Base-by-base conservation (phyloP, 148 eudicot species). In the Amaranthus cruentus region DNA sequence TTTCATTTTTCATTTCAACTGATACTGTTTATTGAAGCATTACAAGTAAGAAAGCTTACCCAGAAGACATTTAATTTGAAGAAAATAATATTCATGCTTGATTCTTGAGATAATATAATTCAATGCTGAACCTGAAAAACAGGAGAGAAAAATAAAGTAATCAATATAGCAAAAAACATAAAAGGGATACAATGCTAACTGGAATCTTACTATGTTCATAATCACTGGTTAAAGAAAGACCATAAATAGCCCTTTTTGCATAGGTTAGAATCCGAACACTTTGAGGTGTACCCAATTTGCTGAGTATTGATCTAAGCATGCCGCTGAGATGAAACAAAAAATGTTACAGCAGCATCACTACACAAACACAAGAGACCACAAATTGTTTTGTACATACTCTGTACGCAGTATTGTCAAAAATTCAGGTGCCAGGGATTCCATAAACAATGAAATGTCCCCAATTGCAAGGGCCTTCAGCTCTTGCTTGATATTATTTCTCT, bases 361-460 rank as follows among this genome's bases (percentile, higher is more conserved):
- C 18, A 7, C n/a, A 52, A 18, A 74, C 44, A 68, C 48, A 58
- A 9, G 3, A 18, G 57, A 10, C 28, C 47, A 67, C 9, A 11
- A 70, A 57, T 8, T 46, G 18, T 9, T 13, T 61, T 50, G 53
- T 80, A 75, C 84, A 78, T 89, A 94, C 98, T 94, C 98, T 4
- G 89, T 88, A 6, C 96, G 87, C 77, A 91, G 52, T 64, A 88
- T 79, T 18, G 82, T 84, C 70, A 91, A 79, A 73, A 94, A 84
- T 74, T 91, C 97, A 11, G 91, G 75, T 46, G 97, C 93, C 76
- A 91, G 79, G 51, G 97, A 88, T 81, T 93, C 97, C 98, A 93
- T 87, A 77, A 93, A 91, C 54, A 92, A 82, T 72, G 97, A 93
- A 55, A 88, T 69, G 75, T 93, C 96, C 73, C 84, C 98, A 80